These are phyloP conservation scores for Syzygium aromaticum DNA, from an alignment of 345 rosid species.

Conservation along the genomic window DNA sequence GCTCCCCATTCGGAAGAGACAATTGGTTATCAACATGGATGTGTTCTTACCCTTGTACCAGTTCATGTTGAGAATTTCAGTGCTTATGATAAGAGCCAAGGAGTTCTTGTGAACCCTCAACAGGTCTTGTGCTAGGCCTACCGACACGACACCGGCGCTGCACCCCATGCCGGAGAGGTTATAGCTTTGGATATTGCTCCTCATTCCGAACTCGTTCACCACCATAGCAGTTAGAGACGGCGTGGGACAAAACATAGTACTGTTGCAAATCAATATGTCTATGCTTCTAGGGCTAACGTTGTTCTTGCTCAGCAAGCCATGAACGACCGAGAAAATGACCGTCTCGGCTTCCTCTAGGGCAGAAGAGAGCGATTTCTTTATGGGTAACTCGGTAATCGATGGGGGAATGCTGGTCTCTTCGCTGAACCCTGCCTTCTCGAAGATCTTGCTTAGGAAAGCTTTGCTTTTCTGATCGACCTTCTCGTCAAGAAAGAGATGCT, in stretches of 20 bases:
- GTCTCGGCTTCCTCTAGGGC: slow-evolving; percentile 33
- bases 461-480: slow-evolving; percentile 34
- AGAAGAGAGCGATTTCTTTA: slow-evolving; percentile 21
- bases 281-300: slow-evolving; percentile 29
- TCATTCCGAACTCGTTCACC: slow-evolving; percentile 38
- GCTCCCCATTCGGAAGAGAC: slow-evolving; percentile 66
- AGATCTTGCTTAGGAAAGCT: slow-evolving; percentile 40
- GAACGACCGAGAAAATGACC: slow-evolving; percentile 35
- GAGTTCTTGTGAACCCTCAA: slow-evolving; percentile 36
- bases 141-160: slow-evolving; percentile 45
- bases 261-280: slow-evolving; percentile 47
- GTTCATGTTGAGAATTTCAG: slow-evolving; percentile 36
- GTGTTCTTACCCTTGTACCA: slow-evolving; percentile 43
- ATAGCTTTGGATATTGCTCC: slow-evolving; percentile 54
- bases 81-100: slow-evolving; percentile 44
- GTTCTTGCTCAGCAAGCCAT: slow-evolving; percentile 30
- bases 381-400: slow-evolving; percentile 30
- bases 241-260: slow-evolving; percentile 41
- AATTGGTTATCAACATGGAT: slow-evolving; percentile 55
- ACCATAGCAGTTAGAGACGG: slow-evolving; percentile 59
- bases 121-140: slow-evolving; percentile 49
- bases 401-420: slow-evolving; percentile 50
- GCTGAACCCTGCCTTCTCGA: slow-evolving; percentile 45
- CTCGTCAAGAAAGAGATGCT: slow-evolving; percentile 30
- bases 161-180: slow-evolving; percentile 72